These are phyloP conservation scores for Colletotrichum destructivum DNA, from an alignment of 2,329 filamentous ascomycete species.

Conservation along the genomic window DNA sequence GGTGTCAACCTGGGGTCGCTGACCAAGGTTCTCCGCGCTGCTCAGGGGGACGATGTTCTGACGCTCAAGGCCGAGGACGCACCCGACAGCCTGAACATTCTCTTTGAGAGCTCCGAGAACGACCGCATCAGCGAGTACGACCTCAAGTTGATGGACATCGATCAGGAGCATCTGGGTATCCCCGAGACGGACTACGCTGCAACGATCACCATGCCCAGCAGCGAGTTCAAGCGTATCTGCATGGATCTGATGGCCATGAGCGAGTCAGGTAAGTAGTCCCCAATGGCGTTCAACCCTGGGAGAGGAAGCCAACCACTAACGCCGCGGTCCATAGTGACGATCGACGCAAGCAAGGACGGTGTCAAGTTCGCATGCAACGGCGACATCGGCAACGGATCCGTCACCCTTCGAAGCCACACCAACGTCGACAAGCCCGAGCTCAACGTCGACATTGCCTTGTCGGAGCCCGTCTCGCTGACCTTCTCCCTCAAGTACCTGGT, in stretches of 20 bases:
- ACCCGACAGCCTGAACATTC: constrained; percentile 93
- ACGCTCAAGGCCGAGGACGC: constrained; percentile 98
- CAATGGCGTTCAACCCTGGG: not conserved
- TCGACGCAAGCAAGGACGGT: constrained; percentile 97
- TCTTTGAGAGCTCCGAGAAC: constrained; percentile 91
- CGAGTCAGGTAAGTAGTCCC: constrained; percentile 84
- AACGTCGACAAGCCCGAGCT: constrained; percentile 90
- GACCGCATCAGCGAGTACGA: constrained; percentile 99
- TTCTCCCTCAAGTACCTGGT: constrained; percentile 99
- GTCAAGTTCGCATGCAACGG: constrained; percentile 95
- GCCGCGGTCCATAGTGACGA: constrained; percentile 77
- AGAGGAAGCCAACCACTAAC: constrained; percentile 1
- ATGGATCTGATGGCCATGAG: constrained; percentile 92
- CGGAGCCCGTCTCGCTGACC: constrained; percentile 92
- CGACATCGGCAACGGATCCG: constrained; percentile 95
- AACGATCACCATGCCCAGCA: constrained; percentile 88
- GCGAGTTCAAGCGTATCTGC: constrained; percentile 95
- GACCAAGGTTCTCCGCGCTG: constrained; percentile 96
- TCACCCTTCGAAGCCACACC: constrained; percentile 90
- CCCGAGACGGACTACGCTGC: constrained; percentile 99
- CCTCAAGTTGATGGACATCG: constrained; percentile 99
- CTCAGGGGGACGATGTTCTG: constrained; percentile 93
- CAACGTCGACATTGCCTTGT: constrained; percentile 90
- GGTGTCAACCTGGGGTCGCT: constrained; percentile 97
- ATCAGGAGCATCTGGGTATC: constrained; percentile 99